Base-by-base conservation (phyloP, 345 rosid genomes). In the Eucalyptus curtisii region DNA sequence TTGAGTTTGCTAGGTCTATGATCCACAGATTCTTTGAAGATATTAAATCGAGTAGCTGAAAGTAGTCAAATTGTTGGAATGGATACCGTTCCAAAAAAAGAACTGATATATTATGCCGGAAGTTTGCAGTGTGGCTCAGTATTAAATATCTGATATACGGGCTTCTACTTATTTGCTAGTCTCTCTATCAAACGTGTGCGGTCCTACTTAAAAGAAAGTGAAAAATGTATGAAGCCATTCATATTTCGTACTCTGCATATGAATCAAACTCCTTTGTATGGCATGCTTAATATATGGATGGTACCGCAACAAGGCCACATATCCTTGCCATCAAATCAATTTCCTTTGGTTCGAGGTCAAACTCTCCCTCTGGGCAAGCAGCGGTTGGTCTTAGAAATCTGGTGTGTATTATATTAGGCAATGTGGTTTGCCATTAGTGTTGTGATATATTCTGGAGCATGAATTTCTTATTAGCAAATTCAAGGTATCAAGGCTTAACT, bases 361-460 rank as follows among this genome's bases (percentile, higher is more conserved):
- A 19, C 45, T 14, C 45, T 76, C 0, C 2, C 27, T 37, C 10
- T 76, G 82, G 45, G 15, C 45, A 76, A 37, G 82, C 0, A 76
- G 82, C 0, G 0, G 3, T 20, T 76, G 81, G 45, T 76, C 82
- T 76, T 37, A 37, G 25, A 76, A 37, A 19, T 76, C 45, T 76
- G 27, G 27, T 37, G 14, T 20, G 14, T 37, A 68, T 68, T 5
- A 33, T 1, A 37, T 37, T 71, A 37, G 82, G 45, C 82, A 37
- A 76, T 10, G 27, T 37, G 45, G 27, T 76, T 76, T 76, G 82
- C 82, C 45, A 40, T 76, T 76, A 0, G 8, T 76, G 14, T 76
- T 0, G 0, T 19, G 15, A 37, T 76, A 40, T 10, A 0, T 76
- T 76, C 82, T 37, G 0, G 15, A 0, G 1, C 47, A 37, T 37